phyloP scores from a whole-genome alignment of 2,329 filamentous ascomycete species.

The Grosmannia serpens region DNA sequence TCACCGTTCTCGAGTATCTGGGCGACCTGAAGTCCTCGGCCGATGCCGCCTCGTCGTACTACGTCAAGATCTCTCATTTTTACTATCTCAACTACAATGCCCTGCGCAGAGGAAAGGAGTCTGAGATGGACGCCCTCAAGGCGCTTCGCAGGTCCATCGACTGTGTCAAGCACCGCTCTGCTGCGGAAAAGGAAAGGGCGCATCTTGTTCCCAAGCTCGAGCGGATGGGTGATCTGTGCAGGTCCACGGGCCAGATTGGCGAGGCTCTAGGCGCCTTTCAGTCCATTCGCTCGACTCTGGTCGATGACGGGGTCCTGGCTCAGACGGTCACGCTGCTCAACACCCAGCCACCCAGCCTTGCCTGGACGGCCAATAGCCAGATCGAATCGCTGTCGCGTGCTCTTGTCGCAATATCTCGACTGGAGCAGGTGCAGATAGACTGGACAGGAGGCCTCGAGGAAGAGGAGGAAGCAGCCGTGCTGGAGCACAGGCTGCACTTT shows the following conservation, averaged over 20 bases:
- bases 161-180: slow-evolving; percentile 41
- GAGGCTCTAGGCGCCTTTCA: slow-evolving; percentile 48
- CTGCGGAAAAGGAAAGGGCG: slow-evolving; percentile 45
- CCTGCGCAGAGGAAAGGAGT: slow-evolving; percentile 31
- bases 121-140: slow-evolving; percentile 29
- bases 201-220: slow-evolving; percentile 55
- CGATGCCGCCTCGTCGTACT: slow-evolving; percentile 26
- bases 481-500: slow-evolving; percentile 49
- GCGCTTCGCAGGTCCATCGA: slow-evolving; percentile 55
- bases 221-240: slow-evolving; percentile 50
- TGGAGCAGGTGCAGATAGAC: slow-evolving; percentile 44
- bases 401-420: slow-evolving; percentile 46
- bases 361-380: slow-evolving; percentile 42
- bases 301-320: slow-evolving; percentile 46
- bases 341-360: slow-evolving; percentile 34
- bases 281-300: slow-evolving; percentile 49
- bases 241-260: slow-evolving; percentile 36
- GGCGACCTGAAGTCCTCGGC: slow-evolving; percentile 23
- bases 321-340: slow-evolving; percentile 38
- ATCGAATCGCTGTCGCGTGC: slow-evolving; percentile 45
- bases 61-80: slow-evolving; percentile 58
- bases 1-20: slow-evolving; percentile 40
- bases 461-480: slow-evolving; percentile 40
- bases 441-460: slow-evolving; percentile 42
- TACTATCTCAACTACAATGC: slow-evolving; percentile 54